Percentiles rank a stretch among this genome's conserved stretches.
Evolutionary conservation across 805 yeast species (phyloP).

Genomic region (Lipomyces kockii): DNA sequence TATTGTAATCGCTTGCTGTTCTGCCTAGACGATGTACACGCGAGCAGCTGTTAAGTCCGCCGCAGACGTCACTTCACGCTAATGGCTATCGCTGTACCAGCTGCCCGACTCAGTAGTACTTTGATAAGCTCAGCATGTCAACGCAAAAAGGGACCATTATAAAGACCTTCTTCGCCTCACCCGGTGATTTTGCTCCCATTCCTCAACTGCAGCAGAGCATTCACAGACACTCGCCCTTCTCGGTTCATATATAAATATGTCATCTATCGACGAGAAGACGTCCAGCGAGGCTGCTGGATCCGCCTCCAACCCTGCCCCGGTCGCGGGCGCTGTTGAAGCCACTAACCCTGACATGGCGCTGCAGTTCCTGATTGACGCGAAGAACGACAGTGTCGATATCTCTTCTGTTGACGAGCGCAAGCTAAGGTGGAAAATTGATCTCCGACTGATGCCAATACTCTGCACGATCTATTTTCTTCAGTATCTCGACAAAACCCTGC

Average conservation of each 20-base stretch:
- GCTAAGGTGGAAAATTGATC: conserved; percentile 52
- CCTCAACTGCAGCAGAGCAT: background rate
- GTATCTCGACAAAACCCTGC: conserved; percentile 56
- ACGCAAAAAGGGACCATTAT: background rate
- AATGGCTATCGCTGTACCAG: background rate
- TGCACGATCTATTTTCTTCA: conserved; percentile 61
- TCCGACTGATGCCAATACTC: conserved; percentile 54
- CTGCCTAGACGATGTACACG: background rate
- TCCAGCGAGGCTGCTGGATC: background rate
- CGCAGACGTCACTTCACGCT: background rate
- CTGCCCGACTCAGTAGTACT: background rate
- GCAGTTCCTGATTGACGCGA: conserved; percentile 18
- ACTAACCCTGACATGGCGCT: conserved; percentile 16
- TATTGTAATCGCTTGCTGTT: background rate
- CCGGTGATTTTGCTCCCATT: background rate
- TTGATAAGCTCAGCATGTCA: background rate
- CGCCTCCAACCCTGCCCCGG: conserved; percentile 11
- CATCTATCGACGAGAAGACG: conserved; percentile 3
- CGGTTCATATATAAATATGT: conserved; percentile 45
- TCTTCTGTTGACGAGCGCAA: conserved; percentile 4
- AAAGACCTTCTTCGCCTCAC: background rate
- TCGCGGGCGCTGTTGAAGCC: conserved; percentile 5
- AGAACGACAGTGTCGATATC: conserved; percentile 5
- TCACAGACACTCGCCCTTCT: background rate
- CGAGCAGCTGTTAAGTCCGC: no score